These are phyloP conservation scores for Saccharomyces mikatae DNA, from an alignment of 805 yeast genomes.

Conservation along the genomic window DNA sequence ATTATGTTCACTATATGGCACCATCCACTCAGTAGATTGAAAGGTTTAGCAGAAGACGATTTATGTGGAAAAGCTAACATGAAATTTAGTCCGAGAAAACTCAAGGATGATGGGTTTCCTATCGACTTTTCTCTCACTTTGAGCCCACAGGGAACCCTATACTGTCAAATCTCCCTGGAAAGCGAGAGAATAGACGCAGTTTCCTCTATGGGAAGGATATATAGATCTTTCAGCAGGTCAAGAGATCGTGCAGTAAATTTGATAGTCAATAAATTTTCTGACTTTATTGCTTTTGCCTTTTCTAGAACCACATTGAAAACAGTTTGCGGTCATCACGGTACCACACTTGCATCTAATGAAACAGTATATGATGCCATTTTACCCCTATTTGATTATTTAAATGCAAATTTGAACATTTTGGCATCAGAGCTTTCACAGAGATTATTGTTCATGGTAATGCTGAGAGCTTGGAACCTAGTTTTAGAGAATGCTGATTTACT, in stretches of 20 bases:
- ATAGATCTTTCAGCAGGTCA: slow-evolving; percentile 53
- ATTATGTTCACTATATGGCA: slow-evolving; percentile 66
- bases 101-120: slow-evolving; percentile 61
- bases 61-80: slow-evolving; percentile 59
- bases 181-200: slow-evolving; percentile 73
- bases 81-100: slow-evolving; percentile 53
- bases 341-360: slow-evolving; percentile 35
- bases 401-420: slow-evolving; percentile 55
- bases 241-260: slow-evolving; percentile 59
- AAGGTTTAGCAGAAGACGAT: slow-evolving; percentile 42
- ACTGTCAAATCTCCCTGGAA: slow-evolving; percentile 66
- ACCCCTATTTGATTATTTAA: slow-evolving; percentile 68
- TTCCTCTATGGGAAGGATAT: slow-evolving; percentile 71
- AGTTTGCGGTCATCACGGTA: slow-evolving; percentile 46
- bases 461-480: slow-evolving; percentile 74
- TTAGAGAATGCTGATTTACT: slow-evolving; percentile 61
- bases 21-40: slow-evolving; percentile 34
- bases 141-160: slow-evolving; percentile 60
- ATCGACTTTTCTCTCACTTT: slow-evolving; percentile 50
- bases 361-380: slow-evolving; percentile 56
- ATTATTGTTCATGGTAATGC: slow-evolving; percentile 55
- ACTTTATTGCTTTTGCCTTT: slow-evolving; percentile 47
- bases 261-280: slow-evolving; percentile 66
- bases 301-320: slow-evolving; percentile 52
- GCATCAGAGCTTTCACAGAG: slow-evolving; percentile 51